Evolutionary conservation across 192 early-diverging fungal genomes (phyloP), one percentile per base, ranked within the genome.

Genomic region (Coemansia sp.): DNA sequence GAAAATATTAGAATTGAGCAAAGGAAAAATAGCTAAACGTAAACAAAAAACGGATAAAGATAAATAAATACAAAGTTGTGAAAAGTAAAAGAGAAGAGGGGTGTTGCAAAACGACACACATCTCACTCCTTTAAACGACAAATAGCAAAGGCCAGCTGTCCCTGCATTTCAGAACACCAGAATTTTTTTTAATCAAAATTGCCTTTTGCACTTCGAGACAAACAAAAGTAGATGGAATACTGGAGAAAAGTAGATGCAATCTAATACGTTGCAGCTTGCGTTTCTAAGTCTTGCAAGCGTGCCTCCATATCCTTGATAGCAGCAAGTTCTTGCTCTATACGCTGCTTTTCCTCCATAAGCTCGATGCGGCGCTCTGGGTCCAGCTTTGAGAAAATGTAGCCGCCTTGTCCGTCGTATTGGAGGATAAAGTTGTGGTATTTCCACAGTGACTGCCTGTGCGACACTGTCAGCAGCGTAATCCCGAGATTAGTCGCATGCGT

Each of bases 381-480:
- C 53, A 97, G 78, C 74, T 91, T 86, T 5, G 91, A 91, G 63
- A 99, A 99, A 29, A 94, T 89, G 74, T 97, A 96, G 15, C 95
- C 95, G 13, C 97, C 95, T 82, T 95, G 90, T 10, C 95, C 97
- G 75, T 99, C 95, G 77, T 95, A 99, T 85, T 94, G 88, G 64
- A 95, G 77, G 56, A 97, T 91, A 70, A 86, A 93, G 79, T 94
- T 95, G 84, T 99, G 97, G 83, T 99, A 96, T 76, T 96, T 91
- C 93, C 93, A 98, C 51, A 99, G 80, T 33, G 92, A 92, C 40
- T 94, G 92, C 21, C 97, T 91, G 80, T 98, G 97, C 30, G 94
- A 93, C 13, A 99, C 93, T 2, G 95, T 98, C 68, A 99, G 86
- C 45, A 99, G 74, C 0, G 92, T 91, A 76, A 98, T 97, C 10